These are phyloP conservation scores for Elasticomyces elasticus DNA, from an alignment of 495 filamentous ascomycete species.

Conservation along the genomic window DNA sequence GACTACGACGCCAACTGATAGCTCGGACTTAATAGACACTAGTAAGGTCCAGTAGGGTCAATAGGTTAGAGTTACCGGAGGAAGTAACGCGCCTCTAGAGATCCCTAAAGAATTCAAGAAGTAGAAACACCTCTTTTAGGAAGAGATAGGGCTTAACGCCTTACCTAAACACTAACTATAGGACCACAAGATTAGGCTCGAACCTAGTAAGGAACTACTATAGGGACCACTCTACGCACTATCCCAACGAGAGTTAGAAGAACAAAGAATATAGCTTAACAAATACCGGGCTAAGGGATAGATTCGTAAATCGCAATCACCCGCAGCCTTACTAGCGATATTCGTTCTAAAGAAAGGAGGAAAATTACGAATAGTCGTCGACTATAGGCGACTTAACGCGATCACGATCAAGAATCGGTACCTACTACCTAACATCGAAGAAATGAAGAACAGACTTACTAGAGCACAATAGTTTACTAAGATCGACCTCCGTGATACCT, in stretches of 20 bases:
- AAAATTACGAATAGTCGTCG: conserved; percentile 17
- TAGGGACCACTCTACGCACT: conserved; percentile 16
- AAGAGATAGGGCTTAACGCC: conserved; percentile 7
- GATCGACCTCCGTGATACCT: neutral
- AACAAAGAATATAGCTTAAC: neutral
- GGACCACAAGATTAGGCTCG: conserved; percentile 2
- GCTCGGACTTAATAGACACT: conserved; percentile 3
- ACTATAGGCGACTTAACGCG: conserved; percentile 1
- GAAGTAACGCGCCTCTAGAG: conserved; percentile 2
- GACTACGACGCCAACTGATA: neutral
- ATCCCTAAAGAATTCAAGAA: conserved; percentile 6
- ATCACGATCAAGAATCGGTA: neutral
- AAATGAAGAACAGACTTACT: neutral
- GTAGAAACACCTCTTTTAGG: neutral
- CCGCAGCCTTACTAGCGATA: conserved; percentile 9
- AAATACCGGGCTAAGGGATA: conserved; percentile 17
- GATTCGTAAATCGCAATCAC: conserved; percentile 18
- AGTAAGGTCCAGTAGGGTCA: neutral
- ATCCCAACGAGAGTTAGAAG: conserved; percentile 8
- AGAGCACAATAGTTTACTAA: neutral
- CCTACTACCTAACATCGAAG: neutral
- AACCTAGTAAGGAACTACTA: neutral
- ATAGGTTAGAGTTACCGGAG: neutral
- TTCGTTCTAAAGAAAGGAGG: conserved; percentile 29
- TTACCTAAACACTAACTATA: conserved; percentile 12